phyloP scores from a whole-genome alignment of 106 monocot species.

The Triglochin maritima region DNA sequence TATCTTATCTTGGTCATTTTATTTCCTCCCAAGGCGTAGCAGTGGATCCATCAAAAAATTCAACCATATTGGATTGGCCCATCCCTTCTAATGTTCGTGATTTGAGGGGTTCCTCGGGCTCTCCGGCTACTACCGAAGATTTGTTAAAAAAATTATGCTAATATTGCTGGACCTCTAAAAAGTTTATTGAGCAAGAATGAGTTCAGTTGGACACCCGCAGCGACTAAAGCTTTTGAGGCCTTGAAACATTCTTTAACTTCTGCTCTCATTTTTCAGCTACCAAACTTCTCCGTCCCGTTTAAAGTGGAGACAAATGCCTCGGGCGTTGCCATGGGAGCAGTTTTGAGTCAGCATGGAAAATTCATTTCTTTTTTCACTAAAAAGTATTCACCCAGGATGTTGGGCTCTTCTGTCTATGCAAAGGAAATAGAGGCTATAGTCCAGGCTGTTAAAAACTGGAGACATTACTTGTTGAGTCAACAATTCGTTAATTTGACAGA shows the following conservation, averaged over 20 bases:
- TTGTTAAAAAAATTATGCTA: background rate
- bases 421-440: constrained; percentile 10
- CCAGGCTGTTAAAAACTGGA: background rate
- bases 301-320: background rate
- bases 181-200: background rate
- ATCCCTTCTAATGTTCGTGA: background rate
- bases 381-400: background rate
- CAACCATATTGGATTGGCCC: background rate
- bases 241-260: background rate
- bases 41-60: background rate
- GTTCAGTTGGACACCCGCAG: background rate
- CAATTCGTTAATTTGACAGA: constrained; percentile 1
- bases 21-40: background rate
- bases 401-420: constrained; percentile 1
- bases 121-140: background rate
- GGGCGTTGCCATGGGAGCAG: too few species aligned
- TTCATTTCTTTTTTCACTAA: background rate
- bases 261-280: background rate
- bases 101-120: constrained; percentile 3
- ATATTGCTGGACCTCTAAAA: background rate
- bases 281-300: background rate
- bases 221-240: background rate
- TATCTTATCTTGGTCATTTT: background rate
- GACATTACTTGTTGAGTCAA: background rate
- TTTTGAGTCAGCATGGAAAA: background rate